phyloP scores from a whole-genome alignment of 2,329 filamentous ascomycete genomes.

The Botrytis fragariae region DNA sequence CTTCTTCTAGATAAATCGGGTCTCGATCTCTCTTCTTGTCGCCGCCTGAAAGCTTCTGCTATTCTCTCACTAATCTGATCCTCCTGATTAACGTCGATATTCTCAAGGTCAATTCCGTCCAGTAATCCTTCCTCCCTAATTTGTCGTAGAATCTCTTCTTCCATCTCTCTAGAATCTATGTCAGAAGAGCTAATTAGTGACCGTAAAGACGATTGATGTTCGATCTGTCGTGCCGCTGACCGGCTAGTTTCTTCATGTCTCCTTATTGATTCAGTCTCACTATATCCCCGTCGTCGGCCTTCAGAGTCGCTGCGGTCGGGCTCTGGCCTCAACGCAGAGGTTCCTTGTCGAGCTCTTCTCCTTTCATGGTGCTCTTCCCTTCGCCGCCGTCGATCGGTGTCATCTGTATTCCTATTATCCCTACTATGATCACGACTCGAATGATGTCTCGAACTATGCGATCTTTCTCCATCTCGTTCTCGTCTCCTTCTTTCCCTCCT shows the following conservation, averaged over 20 bases:
- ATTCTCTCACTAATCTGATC: constrained; percentile 90
- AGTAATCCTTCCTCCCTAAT: constrained; percentile 84
- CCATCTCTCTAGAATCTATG: constrained; percentile 72
- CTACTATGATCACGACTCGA: constrained; percentile 40
- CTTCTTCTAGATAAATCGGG: constrained; percentile 46
- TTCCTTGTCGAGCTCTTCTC: constrained; percentile 30
- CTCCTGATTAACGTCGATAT: constrained; percentile 78
- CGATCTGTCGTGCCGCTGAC: constrained; percentile 57
- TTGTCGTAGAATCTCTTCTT: constrained; percentile 84
- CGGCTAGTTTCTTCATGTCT: constrained; percentile 33
- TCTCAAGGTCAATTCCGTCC: constrained; percentile 85
- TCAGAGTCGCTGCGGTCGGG: constrained; percentile 27
- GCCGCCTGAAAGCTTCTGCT: constrained; percentile 78
- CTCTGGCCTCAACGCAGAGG: constrained; percentile 20
- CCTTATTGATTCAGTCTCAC: constrained; percentile 31
- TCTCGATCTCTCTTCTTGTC: constrained; percentile 63
- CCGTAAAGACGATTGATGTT: constrained; percentile 85
- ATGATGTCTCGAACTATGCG: constrained; percentile 29
- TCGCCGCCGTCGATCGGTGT: constrained; percentile 35
- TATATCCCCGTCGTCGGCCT: constrained; percentile 32
- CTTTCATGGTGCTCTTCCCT: constrained; percentile 38
- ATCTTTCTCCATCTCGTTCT: constrained; percentile 31
- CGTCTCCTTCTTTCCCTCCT: constrained; percentile 36
- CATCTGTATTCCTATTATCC: constrained; percentile 32
- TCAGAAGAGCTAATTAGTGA: constrained; percentile 81